Conservation (phyloP, 441 rosid species). For the Rhodomyrtus psidioides region DNA sequence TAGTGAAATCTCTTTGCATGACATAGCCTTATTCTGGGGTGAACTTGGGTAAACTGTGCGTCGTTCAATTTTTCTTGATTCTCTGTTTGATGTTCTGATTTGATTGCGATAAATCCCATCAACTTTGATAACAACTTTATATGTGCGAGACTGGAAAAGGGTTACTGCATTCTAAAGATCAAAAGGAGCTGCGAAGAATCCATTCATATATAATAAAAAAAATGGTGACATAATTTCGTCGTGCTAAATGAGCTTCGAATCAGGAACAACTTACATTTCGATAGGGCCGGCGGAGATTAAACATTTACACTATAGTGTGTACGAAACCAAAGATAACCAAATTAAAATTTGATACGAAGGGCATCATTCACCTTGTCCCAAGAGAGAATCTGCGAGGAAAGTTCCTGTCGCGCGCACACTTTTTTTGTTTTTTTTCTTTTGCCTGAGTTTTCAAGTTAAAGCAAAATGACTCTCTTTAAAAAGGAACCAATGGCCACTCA, state of each 20-base stretch:
- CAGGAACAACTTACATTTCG: neutral
- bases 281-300: neutral
- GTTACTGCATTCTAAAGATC: fast-evolving
- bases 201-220: neutral
- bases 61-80: no score
- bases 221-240: neutral
- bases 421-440: neutral
- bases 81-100: no score
- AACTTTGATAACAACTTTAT: fast-evolving
- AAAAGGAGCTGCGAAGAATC: no score
- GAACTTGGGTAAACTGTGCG: no score
- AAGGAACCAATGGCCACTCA: constrained; percentile 5
- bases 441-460: neutral
- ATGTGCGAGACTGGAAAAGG: neutral
- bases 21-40: no score
- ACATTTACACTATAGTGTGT: neutral
- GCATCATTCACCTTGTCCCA: neutral
- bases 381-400: constrained; percentile 42
- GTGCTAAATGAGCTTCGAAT: neutral
- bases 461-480: constrained; percentile 8
- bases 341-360: neutral
- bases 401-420: constrained; percentile 23
- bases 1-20: no score
- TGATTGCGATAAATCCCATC: no score
- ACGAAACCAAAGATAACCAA: neutral